phyloP scores from a whole-genome alignment of 495 filamentous ascomycete genomes.

The Geoglossum glabrum region DNA sequence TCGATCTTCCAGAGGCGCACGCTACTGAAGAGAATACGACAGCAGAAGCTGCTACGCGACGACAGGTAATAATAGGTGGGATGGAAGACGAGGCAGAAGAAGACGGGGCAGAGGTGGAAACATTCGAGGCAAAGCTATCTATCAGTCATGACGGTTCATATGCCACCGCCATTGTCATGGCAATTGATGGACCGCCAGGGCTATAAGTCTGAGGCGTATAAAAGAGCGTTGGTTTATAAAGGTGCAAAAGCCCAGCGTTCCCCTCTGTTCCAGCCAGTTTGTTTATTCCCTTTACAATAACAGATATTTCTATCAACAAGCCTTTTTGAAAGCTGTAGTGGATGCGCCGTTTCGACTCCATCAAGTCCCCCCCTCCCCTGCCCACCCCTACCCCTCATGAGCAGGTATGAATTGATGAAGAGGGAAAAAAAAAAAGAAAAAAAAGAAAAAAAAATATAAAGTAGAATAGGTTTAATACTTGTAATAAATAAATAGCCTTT shows the following conservation, averaged over 20 bases:
- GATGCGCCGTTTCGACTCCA: not conserved
- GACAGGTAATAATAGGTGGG: too few species aligned
- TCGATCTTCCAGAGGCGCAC: too few species aligned
- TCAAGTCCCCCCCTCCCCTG: not conserved
- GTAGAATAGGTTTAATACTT: not conserved
- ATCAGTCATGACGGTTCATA: slow-evolving; percentile 31
- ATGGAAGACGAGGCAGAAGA: not conserved
- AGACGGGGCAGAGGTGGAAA: not conserved
- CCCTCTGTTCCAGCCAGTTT: too few species aligned
- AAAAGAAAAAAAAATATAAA: not conserved
- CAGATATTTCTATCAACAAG: not conserved
- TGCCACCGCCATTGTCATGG: slow-evolving; percentile 25
- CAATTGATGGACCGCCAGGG: slow-evolving; percentile 1
- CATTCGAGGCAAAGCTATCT: slow-evolving; percentile 12
- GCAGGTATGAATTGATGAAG: not conserved
- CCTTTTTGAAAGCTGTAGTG: not conserved
- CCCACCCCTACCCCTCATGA: not conserved
- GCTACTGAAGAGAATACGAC: too few species aligned
- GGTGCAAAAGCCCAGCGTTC: too few species aligned
- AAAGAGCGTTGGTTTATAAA: too few species aligned
- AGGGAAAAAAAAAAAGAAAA: not conserved
- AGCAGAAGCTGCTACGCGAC: too few species aligned
- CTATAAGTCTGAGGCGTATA: not conserved
- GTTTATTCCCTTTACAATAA: too few species aligned
- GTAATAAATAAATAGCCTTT: not conserved